Evolutionary conservation across 495 filamentous ascomycete genomes (phyloP).

Genomic region (Penicillium bovifimosum): DNA sequence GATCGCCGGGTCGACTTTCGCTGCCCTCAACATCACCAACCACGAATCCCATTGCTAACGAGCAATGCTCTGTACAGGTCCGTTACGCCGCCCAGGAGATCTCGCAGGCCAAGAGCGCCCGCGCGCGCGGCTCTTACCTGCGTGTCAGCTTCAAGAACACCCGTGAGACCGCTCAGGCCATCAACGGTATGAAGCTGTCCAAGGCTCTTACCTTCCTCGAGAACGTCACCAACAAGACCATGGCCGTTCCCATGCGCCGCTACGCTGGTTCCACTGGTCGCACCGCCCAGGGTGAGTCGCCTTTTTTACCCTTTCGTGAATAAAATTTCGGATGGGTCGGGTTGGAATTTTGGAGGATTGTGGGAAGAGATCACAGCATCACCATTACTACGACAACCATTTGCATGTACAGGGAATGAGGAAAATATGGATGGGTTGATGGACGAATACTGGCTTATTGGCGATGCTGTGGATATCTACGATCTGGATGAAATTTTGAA

Average conservation of each 20-base stretch:
- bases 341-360: not conserved
- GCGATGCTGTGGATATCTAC: constrained; percentile 20
- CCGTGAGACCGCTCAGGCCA: constrained; percentile 96
- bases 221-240: constrained; percentile 91
- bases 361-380: not conserved
- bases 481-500: constrained; percentile 7
- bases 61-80: constrained; percentile 56
- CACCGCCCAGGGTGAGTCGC: constrained; percentile 85
- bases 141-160: constrained; percentile 99
- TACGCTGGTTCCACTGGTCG: constrained; percentile 92
- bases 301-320: constrained; percentile 7
- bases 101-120: constrained; percentile 85
- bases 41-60: constrained; percentile 25
- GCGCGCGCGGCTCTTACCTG: constrained; percentile 95
- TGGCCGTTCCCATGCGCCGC: constrained; percentile 94
- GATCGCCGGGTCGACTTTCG: constrained; percentile 5
- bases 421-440: not conserved
- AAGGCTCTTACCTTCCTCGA: constrained; percentile 92
- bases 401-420: not conserved
- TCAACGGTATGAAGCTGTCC: constrained; percentile 98
- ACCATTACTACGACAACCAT: constrained; percentile 5
- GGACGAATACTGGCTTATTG: constrained; percentile 9
- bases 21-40: constrained; percentile 6
- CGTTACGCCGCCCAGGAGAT: constrained; percentile 95
- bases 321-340: constrained; percentile 8